Evolutionary conservation across 352 stramenopile species (phyloP), one percentile per base, ranked within the genome.

Genomic region (Pythium scleroteichum): DNA sequence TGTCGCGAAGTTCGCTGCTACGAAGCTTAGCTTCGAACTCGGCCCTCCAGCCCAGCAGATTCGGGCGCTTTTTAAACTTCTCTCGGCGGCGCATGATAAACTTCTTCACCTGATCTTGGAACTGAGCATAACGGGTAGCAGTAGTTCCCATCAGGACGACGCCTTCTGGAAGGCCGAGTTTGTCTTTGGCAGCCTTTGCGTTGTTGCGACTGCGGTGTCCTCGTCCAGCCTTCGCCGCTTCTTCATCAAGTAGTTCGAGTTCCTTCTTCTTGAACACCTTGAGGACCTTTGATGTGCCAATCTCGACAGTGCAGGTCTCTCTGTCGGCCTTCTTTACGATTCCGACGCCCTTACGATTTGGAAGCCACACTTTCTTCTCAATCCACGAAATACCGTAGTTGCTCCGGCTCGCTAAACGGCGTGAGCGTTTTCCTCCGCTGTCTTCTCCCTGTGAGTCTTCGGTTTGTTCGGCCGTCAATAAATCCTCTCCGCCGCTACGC

Each of bases 371-470:
- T 42, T 91, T 92, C 44, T 84, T 83, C 44, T 88, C 85, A 20
- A 95, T 94, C 87, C 87, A 95, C 38, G 86, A 95, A 20, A 93
- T 87, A 5, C 82, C 82, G 38, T 95, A 95, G 53, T 86, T 93
- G 12, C 84, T 85, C 35, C 86, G 81, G 13, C 81, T 92, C 4
- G 84, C 87, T 32, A 88, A 62, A 39, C 84, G 82, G 19, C 84
- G 80, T 12, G 70, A 84, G n/a, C 82, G 84, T 56, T 83, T 85
- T 3, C 79, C 78, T 20, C 69, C 60, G 42, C 76, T 86, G 17
- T 92, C 82, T 66, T 93, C 86, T 14, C 83, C 79, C 50, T 95
- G 84, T 0, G 86, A 95, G 24, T 94, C 84, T 22, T 94, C 84
- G 0, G 78, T 82, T 17, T 88, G 76, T 17, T 92, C 82, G 1